Base-by-base conservation (phyloP, 2,329 filamentous ascomycete genomes). In the Proliferodiscus dingleyae region DNA sequence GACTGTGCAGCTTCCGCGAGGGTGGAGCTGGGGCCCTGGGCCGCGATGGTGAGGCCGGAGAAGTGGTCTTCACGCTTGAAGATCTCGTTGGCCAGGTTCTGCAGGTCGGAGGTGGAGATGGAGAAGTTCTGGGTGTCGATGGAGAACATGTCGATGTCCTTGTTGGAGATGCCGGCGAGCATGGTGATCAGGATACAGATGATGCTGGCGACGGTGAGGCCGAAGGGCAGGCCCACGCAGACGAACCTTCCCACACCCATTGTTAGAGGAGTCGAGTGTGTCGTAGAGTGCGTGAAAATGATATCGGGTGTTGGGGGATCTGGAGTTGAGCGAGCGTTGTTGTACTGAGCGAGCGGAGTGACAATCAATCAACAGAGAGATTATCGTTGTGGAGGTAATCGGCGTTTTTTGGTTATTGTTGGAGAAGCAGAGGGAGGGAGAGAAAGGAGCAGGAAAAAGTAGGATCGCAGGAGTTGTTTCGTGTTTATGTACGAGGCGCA, bases 191-290 rank as follows among this genome's bases (percentile, higher is more conserved):
- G 67, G 53, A 84, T 67, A 57, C 85, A 85, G 59, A 93, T 70
- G 60, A 96, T 73, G 48, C 86, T 84, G 53, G 77, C 85, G 59
- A 93, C 70, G 16, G 88, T 91, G 61, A 95, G 77, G 54, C 80
- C 73, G 69, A 95, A 89, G 50, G 91, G 91, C 72, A 89, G 73
- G 68, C 87, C 79, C 69, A 97, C 93, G 70, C 89, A 96, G 66
- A 87, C 72, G 60, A 91, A 80, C 63, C 91, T 81, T 57, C 88
- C 90, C 62, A 78, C 74, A 52, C 81, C 81, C 83, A 86, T 87
- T 26, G 52, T 72, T 59, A 37, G 10, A 34, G 39, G 30, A 4
- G 26, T 23, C 26, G 23, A 13, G 13, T 32, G 29, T 15, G 13
- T 32, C n/a, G n/a, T n/a, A n/a, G n/a, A n/a, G n/a, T n/a, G n/a